Percentiles rank a stretch among this genome's conserved stretches.
Conservation (phyloP, 768 basidiomycete species). For the Termitomyces sp. region DNA sequence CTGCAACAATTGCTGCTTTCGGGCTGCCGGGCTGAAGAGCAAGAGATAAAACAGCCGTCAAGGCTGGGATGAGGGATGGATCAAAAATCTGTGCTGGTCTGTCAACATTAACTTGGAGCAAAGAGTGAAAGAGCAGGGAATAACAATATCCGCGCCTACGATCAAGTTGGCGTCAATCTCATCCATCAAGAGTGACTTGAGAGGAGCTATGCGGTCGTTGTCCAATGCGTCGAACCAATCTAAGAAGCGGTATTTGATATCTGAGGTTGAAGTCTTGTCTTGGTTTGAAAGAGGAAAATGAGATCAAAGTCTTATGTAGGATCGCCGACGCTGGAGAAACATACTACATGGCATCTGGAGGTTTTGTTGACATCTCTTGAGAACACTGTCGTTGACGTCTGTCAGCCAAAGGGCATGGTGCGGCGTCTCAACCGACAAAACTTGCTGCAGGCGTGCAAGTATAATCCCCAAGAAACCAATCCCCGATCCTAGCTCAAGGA, state of each 20-base stretch:
- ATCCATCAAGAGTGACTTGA: conserved; percentile 30
- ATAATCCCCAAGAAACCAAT: conserved; percentile 71
- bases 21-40: conserved; percentile 26
- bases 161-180: conserved; percentile 50
- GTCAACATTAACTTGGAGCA: background rate
- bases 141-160: conserved; percentile 65
- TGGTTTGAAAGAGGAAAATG: background rate
- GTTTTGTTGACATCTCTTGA: conserved; percentile 56
- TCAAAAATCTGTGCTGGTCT: conserved; percentile 54
- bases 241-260: conserved; percentile 38
- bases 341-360: conserved; percentile 62
- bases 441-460: conserved; percentile 49
- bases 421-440: conserved; percentile 3
- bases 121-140: conserved; percentile 5
- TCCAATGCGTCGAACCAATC: conserved; percentile 66
- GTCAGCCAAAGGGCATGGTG: conserved; percentile 41
- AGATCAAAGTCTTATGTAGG: background rate
- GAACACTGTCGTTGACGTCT: conserved; percentile 59
- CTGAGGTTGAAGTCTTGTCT: conserved; percentile 52
- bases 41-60: conserved; percentile 44
- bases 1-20: conserved; percentile 39
- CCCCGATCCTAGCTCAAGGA: conserved; percentile 76
- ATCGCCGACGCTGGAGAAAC: conserved; percentile 26
- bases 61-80: conserved; percentile 49
- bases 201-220: conserved; percentile 14